These are phyloP conservation scores for Saccharomyces hybrid DNA, from an alignment of 1,139 yeast genomes.

Conservation along the genomic window DNA sequence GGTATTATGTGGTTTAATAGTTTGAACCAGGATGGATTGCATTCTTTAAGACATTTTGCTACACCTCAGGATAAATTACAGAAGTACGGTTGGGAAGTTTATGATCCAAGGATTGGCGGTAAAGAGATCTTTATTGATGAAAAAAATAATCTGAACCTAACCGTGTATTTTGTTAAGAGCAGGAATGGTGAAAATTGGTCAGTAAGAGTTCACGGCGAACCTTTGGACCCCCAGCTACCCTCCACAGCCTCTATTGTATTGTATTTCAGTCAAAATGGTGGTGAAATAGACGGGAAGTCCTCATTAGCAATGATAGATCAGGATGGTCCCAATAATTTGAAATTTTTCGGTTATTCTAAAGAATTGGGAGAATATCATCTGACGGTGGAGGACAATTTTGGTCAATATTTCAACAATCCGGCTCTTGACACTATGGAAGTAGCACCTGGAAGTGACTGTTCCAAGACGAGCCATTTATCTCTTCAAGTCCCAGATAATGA, in stretches of 20 bases:
- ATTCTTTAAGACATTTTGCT: conserved; percentile 65
- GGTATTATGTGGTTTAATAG: conserved; percentile 89
- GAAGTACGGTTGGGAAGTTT: conserved; percentile 77
- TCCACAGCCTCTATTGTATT: conserved; percentile 60
- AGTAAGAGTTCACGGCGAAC: conserved; percentile 54
- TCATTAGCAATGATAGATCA: conserved; percentile 34
- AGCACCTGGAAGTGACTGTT: conserved; percentile 42
- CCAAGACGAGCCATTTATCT: conserved; percentile 56
- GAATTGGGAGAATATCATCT: conserved; percentile 52
- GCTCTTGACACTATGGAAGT: conserved; percentile 22
- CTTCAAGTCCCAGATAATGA: conserved; percentile 64
- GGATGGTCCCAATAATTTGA: conserved; percentile 33
- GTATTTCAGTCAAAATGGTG: conserved; percentile 51
- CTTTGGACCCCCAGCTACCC: conserved; percentile 44
- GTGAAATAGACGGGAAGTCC: conserved; percentile 47
- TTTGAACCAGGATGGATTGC: conserved; percentile 51
- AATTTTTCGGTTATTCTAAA: conserved; percentile 47
- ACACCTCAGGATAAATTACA: conserved; percentile 61
- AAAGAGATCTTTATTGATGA: conserved; percentile 64
- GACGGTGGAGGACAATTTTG: conserved; percentile 43
- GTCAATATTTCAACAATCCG: conserved; percentile 36
- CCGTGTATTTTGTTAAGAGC: conserved; percentile 70
- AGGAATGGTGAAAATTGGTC: conserved; percentile 70
- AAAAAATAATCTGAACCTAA: conserved; percentile 54
- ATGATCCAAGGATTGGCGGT: conserved; percentile 87